A percentile compares a stretch with the other conserved stretches of the same genome.
These are phyloP conservation scores for Lunularia cruciata DNA, from an alignment of 225 moss, liverwort and hornwort genomes.

Conservation along the genomic window DNA sequence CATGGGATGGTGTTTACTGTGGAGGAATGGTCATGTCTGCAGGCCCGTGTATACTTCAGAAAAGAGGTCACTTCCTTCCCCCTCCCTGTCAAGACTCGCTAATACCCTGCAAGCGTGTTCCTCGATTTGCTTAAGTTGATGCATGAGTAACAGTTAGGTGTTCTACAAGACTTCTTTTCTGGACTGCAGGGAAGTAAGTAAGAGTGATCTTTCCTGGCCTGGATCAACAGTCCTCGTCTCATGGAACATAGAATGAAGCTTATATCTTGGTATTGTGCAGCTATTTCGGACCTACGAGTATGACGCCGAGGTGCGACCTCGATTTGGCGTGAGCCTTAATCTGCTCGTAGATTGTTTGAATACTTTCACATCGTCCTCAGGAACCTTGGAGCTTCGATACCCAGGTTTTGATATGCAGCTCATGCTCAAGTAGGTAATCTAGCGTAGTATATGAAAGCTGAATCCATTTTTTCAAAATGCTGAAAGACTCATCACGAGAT, in stretches of 20 bases:
- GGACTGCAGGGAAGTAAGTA: too few relatives aligned
- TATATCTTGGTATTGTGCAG: conserved; percentile 39
- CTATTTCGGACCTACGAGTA: conserved; percentile 88
- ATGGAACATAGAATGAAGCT: too few relatives aligned
- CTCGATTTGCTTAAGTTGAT: too few relatives aligned
- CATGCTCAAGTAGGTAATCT: conserved; percentile 63
- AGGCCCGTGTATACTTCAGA: conserved; percentile 95
- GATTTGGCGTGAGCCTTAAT: conserved; percentile 93
- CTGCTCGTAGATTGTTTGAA: conserved; percentile 88
- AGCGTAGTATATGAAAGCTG: background rate
- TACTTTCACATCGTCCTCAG: conserved; percentile 86
- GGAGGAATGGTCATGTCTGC: conserved; percentile 93
- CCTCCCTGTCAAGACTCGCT: background rate
- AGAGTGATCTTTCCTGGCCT: too few relatives aligned
- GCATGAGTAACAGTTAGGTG: too few relatives aligned
- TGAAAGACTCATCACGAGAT: too few relatives aligned
- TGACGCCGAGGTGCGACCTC: conserved; percentile 69
- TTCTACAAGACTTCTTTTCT: background rate
- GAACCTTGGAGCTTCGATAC: conserved; percentile 86
- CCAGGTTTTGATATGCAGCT: conserved; percentile 97
- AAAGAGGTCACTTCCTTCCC: conserved; percentile 58
- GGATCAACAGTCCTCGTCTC: too few relatives aligned
- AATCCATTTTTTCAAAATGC: background rate
- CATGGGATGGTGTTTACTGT: conserved; percentile 94
- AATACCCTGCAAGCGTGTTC: too few relatives aligned